Percentiles rank a stretch among this genome's conserved stretches.
Conservation (phyloP, 495 filamentous ascomycete genomes). For the Parathielavia hyrcaniae region DNA sequence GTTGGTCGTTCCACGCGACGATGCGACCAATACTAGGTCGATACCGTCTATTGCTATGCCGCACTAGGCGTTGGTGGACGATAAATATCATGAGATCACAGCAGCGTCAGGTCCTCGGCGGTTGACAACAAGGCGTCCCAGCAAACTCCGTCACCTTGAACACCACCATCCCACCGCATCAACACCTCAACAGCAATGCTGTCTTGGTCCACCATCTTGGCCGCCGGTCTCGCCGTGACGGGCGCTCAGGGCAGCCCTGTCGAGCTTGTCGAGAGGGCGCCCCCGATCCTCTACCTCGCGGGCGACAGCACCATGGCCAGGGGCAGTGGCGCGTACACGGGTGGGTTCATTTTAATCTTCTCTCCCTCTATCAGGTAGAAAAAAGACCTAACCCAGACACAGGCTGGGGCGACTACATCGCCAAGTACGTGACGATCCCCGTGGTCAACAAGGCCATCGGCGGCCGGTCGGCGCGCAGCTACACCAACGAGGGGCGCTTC, state of each 20-base stretch:
- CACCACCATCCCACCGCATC: not conserved
- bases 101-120: no score
- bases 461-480: conserved; percentile 56
- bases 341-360: not conserved
- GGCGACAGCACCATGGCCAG: conserved; percentile 55
- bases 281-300: conserved; percentile 45
- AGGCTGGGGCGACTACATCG: conserved; percentile 58
- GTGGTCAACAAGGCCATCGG: conserved; percentile 55
- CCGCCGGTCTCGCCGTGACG: conserved; percentile 6
- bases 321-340: conserved; percentile 19
- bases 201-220: not conserved
- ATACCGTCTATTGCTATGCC: conserved; percentile 1
- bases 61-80: not conserved
- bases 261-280: conserved; percentile 18
- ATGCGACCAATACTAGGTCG: not conserved
- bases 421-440: conserved; percentile 39
- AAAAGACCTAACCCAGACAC: conserved; percentile 14
- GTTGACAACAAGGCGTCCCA: not conserved
- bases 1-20: no score
- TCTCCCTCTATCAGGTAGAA: not conserved
- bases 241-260: conserved; percentile 14
- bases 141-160: not conserved
- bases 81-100: not conserved
- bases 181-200: not conserved
- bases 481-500: conserved; percentile 56